These are phyloP conservation scores for Ogataea kodamae DNA, from an alignment of 805 yeast species.

Conservation along the genomic window DNA sequence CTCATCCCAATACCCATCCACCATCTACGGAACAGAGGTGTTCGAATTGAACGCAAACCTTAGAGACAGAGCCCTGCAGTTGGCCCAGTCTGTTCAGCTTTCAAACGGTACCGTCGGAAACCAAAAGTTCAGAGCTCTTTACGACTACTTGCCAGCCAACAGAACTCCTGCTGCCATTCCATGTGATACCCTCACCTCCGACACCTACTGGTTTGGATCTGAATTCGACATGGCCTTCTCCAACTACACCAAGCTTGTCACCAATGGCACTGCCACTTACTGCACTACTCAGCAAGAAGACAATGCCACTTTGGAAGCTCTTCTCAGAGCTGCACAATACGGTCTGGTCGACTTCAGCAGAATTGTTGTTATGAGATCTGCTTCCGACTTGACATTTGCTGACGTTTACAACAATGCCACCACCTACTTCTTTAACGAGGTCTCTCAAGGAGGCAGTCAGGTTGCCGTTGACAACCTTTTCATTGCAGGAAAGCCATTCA, in stretches of 20 bases:
- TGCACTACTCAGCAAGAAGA: constrained; percentile 68
- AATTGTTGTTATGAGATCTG: constrained; percentile 57
- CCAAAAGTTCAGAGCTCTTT: constrained; percentile 44
- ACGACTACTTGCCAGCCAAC: constrained; percentile 49
- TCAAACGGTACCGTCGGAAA: constrained; percentile 45
- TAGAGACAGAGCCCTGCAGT: constrained; percentile 53
- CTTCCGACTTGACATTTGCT: constrained; percentile 55
- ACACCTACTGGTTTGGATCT: constrained; percentile 56
- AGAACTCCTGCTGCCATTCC: constrained; percentile 43
- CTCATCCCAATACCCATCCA: constrained; percentile 49
- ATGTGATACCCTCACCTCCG: constrained; percentile 61
- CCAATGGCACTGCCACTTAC: constrained; percentile 58
- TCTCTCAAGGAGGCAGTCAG: constrained; percentile 47
- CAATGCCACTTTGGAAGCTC: constrained; percentile 59
- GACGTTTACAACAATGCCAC: constrained; percentile 36
- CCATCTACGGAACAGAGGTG: constrained; percentile 61
- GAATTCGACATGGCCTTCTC: constrained; percentile 48
- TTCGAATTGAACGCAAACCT: constrained; percentile 58
- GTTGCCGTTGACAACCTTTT: constrained; percentile 51
- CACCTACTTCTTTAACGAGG: constrained; percentile 47
- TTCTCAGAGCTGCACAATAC: constrained; percentile 49
- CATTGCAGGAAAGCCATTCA: constrained; percentile 51
- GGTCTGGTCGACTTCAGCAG: constrained; percentile 57
- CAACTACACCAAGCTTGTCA: constrained; percentile 44
- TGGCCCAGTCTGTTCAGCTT: constrained; percentile 45